Conservation (phyloP, 768 basidiomycete genomes). For the Pleurotus salmoneostramineus region DNA sequence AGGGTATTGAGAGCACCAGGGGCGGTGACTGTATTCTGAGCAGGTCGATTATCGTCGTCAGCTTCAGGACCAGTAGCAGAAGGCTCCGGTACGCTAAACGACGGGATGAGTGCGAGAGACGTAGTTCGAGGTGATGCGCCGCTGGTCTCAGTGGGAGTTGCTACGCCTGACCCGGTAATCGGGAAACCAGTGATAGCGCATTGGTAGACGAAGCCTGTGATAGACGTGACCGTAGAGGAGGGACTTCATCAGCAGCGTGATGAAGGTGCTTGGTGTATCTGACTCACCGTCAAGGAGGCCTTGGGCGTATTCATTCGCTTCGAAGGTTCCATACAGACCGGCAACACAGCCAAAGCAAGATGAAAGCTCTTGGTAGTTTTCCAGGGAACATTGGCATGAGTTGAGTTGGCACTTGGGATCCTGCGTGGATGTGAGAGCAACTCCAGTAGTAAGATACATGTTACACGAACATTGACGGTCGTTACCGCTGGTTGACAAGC, state of each 20-base stretch:
- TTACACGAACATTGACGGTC: neutral
- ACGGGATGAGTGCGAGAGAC: too few relatives aligned
- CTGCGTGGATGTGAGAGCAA: neutral
- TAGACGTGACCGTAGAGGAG: neutral
- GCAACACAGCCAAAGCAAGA: neutral
- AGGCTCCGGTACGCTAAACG: too few relatives aligned
- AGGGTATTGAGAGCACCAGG: neutral
- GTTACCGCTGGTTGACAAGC: neutral
- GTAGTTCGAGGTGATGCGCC: neutral
- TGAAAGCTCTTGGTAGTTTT: neutral
- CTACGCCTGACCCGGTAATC: neutral
- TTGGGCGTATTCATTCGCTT: neutral
- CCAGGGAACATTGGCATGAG: neutral
- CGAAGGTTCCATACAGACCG: neutral
- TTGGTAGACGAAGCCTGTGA: neutral
- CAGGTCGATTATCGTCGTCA: neutral
- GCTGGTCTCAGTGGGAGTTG: neutral
- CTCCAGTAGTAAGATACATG: neutral
- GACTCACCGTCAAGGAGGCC: neutral
- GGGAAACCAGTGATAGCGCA: neutral
- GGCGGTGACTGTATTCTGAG: neutral
- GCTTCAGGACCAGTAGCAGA: too few relatives aligned
- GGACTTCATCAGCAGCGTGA: neutral
- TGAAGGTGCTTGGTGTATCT: neutral
- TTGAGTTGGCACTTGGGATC: slow-evolving; percentile 1